phyloP scores from a whole-genome alignment of 345 rosid genomes.

The Ricinus communis region DNA sequence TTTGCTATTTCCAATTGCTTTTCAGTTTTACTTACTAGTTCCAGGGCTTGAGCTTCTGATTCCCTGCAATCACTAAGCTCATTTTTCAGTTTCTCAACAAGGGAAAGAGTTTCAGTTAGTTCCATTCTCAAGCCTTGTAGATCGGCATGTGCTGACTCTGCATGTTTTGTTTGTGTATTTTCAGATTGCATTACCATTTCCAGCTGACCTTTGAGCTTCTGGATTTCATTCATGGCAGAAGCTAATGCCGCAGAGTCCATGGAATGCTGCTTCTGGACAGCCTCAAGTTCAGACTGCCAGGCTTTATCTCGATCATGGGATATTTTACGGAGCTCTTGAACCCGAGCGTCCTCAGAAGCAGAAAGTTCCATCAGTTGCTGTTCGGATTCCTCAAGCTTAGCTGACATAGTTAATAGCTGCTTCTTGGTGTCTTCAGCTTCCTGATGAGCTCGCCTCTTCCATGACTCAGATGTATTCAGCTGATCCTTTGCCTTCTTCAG shows the following conservation, averaged over 20 bases:
- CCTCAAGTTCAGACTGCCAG: slow-evolving; percentile 98
- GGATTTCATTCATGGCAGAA: slow-evolving; percentile 85
- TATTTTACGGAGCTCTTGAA: slow-evolving; percentile 75
- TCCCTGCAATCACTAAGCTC: slow-evolving; percentile 66
- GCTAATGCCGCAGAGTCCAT: slow-evolving; percentile 78
- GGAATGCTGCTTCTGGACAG: slow-evolving; percentile 77
- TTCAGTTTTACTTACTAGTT: slow-evolving; percentile 50
- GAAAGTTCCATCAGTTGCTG: slow-evolving; percentile 73
- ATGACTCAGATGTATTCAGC: slow-evolving; percentile 64
- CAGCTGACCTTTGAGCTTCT: slow-evolving; percentile 81
- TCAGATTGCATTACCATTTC: slow-evolving; percentile 66
- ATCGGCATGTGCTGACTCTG: slow-evolving; percentile 59
- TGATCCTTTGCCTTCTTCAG: slow-evolving; percentile 78
- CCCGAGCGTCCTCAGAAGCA: slow-evolving; percentile 71
- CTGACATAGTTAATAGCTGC: slow-evolving; percentile 50
- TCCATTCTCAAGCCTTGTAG: slow-evolving; percentile 62
- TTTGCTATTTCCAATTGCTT: slow-evolving; percentile 65
- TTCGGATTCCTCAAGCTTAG: slow-evolving; percentile 60
- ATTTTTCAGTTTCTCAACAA: slow-evolving; percentile 63
- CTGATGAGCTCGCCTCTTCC: slow-evolving; percentile 63
- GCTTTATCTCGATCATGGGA: slow-evolving; percentile 89
- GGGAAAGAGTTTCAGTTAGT: slow-evolving; percentile 59
- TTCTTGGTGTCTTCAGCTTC: slow-evolving; percentile 82
- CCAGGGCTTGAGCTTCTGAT: slow-evolving; percentile 74
- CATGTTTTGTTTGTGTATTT: slow-evolving; percentile 52